These are phyloP conservation scores for Amylocystis lapponica DNA, from an alignment of 768 basidiomycete genomes.

Conservation along the genomic window DNA sequence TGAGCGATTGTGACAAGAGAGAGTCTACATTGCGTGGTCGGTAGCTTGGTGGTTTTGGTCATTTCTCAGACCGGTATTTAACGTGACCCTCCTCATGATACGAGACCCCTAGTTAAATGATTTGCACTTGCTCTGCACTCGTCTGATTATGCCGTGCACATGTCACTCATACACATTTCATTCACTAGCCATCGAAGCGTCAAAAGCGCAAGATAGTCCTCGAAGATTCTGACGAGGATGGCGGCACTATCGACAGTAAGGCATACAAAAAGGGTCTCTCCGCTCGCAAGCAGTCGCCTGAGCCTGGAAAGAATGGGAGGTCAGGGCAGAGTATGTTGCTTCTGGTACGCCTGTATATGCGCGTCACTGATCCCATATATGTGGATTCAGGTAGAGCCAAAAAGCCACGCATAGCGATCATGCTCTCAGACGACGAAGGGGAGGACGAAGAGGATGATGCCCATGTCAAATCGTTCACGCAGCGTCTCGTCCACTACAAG, in stretches of 20 bases:
- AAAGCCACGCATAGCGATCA: constrained; percentile 50
- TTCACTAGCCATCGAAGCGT: constrained; percentile 3
- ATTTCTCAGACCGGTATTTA: too few relatives aligned
- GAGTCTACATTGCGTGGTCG: too few relatives aligned
- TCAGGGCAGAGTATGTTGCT: too few relatives aligned
- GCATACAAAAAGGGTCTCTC: constrained; percentile 12
- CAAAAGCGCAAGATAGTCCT: constrained; percentile 55
- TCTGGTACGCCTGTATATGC: not conserved
- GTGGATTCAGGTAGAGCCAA: constrained; percentile 42
- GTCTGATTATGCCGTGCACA: not conserved
- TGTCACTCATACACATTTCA: not conserved
- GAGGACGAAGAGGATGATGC: constrained; percentile 41
- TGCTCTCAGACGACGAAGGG: constrained; percentile 40
- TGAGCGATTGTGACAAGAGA: too few relatives aligned
- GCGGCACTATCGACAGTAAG: constrained; percentile 5
- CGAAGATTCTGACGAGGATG: constrained; percentile 70
- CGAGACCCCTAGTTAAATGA: too few relatives aligned
- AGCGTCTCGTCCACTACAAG: constrained; percentile 58
- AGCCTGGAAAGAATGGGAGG: constrained; percentile 3
- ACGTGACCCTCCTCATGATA: too few relatives aligned
- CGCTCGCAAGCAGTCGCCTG: constrained; percentile 10
- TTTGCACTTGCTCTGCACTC: too few relatives aligned
- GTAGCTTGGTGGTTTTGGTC: too few relatives aligned
- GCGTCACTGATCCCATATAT: not conserved
- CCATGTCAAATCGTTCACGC: constrained; percentile 42